Evolutionary conservation across 1,139 yeast species (phyloP).

Genomic region (Eremothecium sinecaudum): DNA sequence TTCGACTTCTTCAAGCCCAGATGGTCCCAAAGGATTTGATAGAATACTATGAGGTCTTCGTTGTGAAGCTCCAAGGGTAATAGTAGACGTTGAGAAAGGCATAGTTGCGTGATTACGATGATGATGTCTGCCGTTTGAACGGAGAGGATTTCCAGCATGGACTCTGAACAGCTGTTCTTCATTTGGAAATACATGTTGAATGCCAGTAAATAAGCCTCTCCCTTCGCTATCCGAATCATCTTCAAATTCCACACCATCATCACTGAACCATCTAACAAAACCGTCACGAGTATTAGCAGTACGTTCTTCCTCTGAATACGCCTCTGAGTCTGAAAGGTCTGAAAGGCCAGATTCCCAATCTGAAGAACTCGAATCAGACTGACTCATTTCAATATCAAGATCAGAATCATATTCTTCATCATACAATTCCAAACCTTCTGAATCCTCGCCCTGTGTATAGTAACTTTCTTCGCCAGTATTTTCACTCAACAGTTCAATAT

Average conservation of each 20-base stretch:
- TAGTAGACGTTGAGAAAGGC: constrained; percentile 21
- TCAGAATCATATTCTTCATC: constrained; percentile 31
- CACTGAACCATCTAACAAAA: constrained; percentile 23
- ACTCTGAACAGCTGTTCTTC: constrained; percentile 27
- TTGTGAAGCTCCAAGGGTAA: constrained; percentile 23
- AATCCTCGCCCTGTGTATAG: constrained; percentile 22
- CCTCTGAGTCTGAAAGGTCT: constrained; percentile 26
- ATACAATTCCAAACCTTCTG: constrained; percentile 32
- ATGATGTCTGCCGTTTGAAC: constrained; percentile 12
- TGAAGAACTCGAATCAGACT: constrained; percentile 32
- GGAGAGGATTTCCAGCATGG: constrained; percentile 15
- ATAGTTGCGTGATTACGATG: constrained; percentile 13
- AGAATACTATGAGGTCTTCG: constrained; percentile 26
- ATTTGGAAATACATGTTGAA: constrained; percentile 27
- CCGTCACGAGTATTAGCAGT: constrained; percentile 14
- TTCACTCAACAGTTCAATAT: constrained; percentile 9
- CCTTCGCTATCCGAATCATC: constrained; percentile 28
- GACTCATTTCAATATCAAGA: constrained; percentile 29
- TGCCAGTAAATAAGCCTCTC: constrained; percentile 28
- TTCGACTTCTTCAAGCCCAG: constrained; percentile 30
- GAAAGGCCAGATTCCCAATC: constrained; percentile 32
- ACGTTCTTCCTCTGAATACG: constrained; percentile 20
- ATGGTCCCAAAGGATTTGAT: constrained; percentile 28
- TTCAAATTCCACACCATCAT: constrained; percentile 28
- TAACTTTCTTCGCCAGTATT: constrained; percentile 11